Conservation (phyloP, 345 rosid species). For the Anastatica hierochuntica region DNA sequence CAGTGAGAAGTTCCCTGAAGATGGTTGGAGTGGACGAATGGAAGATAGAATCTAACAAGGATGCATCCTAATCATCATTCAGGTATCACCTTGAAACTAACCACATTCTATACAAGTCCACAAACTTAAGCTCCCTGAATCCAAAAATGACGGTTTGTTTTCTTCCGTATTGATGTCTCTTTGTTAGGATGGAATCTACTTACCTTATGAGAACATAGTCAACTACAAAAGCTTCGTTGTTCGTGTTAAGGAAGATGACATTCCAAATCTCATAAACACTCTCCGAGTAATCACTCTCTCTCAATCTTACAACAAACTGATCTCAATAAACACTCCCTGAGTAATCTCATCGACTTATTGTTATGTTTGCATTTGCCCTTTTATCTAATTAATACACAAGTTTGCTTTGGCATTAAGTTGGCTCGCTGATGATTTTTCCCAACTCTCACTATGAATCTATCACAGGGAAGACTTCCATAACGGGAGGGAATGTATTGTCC, state of each 20-base stretch:
- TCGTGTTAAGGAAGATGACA: slow-evolving; percentile 72
- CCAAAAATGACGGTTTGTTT: background rate
- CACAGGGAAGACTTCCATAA: slow-evolving; percentile 83
- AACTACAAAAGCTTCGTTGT: slow-evolving; percentile 92
- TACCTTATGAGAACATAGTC: slow-evolving; percentile 90
- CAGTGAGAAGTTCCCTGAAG: slow-evolving; percentile 94
- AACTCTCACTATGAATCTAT: slow-evolving; percentile 3
- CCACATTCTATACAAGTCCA: background rate
- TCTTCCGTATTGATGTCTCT: slow-evolving; percentile 10
- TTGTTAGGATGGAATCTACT: slow-evolving; percentile 80
- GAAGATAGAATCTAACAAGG: slow-evolving; percentile 97
- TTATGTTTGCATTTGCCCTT: background rate
- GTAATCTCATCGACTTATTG: no score
- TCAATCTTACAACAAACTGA: background rate
- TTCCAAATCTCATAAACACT: slow-evolving; percentile 72
- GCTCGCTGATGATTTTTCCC: background rate
- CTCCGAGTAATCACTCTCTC: slow-evolving; percentile 48
- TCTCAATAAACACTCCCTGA: no score
- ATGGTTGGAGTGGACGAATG: slow-evolving; percentile 99
- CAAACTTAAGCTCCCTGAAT: background rate
- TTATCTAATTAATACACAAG: background rate
- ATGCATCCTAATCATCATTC: slow-evolving; percentile 89
- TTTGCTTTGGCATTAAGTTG: background rate
- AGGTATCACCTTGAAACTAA: no score
- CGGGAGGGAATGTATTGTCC: slow-evolving; percentile 60